Percentiles rank a stretch among this genome's conserved stretches.
These are phyloP conservation scores for Botryosphaeria dothidea DNA, from an alignment of 2,329 filamentous ascomycete species.

Conservation along the genomic window DNA sequence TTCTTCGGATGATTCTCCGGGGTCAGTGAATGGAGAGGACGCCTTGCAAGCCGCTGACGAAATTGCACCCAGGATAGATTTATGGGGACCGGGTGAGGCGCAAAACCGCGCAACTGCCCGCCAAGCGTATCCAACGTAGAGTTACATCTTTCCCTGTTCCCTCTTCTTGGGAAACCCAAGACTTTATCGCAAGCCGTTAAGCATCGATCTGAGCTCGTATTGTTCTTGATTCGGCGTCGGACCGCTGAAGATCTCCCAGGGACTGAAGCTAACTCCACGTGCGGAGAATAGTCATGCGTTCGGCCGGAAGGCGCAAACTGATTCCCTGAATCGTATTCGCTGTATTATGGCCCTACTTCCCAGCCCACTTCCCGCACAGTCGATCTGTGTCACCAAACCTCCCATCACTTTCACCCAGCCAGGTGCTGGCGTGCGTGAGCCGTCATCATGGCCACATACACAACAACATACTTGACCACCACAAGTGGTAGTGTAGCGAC, in stretches of 20 bases:
- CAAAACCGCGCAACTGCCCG: background rate
- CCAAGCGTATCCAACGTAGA: background rate
- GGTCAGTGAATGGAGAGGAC: background rate
- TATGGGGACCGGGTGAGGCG: background rate
- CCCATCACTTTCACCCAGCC: background rate
- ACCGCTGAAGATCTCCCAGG: background rate
- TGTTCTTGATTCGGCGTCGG: background rate
- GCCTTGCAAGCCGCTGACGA: background rate
- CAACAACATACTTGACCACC: background rate
- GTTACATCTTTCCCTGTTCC: background rate
- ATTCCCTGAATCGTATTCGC: background rate
- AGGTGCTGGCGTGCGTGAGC: background rate
- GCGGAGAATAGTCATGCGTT: background rate
- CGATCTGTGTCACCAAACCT: background rate
- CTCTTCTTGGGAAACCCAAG: background rate
- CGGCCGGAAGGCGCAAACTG: background rate
- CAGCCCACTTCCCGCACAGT: background rate
- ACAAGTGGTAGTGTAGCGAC: background rate
- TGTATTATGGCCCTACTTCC: background rate
- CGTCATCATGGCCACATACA: slow-evolving; percentile 3
- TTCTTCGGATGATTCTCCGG: background rate
- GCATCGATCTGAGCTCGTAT: background rate
- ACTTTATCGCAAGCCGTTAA: background rate
- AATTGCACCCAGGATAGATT: background rate
- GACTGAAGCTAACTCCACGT: background rate